phyloP scores from a whole-genome alignment of 352 stramenopile species.

The Saprolegnia diclina region DNA sequence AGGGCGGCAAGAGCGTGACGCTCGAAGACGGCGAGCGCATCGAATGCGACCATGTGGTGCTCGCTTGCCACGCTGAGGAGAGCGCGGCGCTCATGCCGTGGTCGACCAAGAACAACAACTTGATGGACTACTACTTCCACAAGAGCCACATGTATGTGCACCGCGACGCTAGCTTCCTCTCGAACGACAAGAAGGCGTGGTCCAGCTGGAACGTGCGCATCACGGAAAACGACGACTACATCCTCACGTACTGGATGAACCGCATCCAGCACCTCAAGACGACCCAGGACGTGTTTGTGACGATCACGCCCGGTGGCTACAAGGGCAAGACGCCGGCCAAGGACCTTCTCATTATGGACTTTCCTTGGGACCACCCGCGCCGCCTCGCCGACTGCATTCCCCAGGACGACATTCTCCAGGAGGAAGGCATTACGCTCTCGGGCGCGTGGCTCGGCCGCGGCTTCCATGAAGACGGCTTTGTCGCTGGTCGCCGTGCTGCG shows the following conservation, averaged over 20 bases:
- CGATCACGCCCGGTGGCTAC: slow-evolving; percentile 76
- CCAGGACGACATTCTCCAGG: slow-evolving; percentile 82
- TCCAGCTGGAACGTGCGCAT: slow-evolving; percentile 84
- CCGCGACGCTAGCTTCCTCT: slow-evolving; percentile 66
- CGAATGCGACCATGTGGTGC: slow-evolving; percentile 78
- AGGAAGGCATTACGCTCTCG: slow-evolving; percentile 77
- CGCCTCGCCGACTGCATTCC: slow-evolving; percentile 76
- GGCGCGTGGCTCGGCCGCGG: slow-evolving; percentile 73
- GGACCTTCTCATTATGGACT: slow-evolving; percentile 55
- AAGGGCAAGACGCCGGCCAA: slow-evolving; percentile 47
- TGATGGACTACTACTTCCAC: slow-evolving; percentile 81
- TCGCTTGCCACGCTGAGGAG: slow-evolving; percentile 75
- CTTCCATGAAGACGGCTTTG: slow-evolving; percentile 85
- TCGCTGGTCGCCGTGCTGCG: slow-evolving; percentile 68
- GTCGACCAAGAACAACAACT: slow-evolving; percentile 52
- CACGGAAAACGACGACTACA: slow-evolving; percentile 76
- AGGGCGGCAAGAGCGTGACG: slow-evolving; percentile 75
- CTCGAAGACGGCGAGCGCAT: slow-evolving; percentile 64
- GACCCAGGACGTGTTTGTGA: slow-evolving; percentile 83
- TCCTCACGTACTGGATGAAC: slow-evolving; percentile 88
- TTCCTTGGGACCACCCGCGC: slow-evolving; percentile 82
- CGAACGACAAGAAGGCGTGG: slow-evolving; percentile 71
- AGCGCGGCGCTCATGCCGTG: slow-evolving; percentile 66
- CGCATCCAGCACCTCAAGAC: slow-evolving; percentile 80
- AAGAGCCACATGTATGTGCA: slow-evolving; percentile 87